Conservation (phyloP, 2,329 filamentous ascomycete species). For the Periglandula ipomoeae region DNA sequence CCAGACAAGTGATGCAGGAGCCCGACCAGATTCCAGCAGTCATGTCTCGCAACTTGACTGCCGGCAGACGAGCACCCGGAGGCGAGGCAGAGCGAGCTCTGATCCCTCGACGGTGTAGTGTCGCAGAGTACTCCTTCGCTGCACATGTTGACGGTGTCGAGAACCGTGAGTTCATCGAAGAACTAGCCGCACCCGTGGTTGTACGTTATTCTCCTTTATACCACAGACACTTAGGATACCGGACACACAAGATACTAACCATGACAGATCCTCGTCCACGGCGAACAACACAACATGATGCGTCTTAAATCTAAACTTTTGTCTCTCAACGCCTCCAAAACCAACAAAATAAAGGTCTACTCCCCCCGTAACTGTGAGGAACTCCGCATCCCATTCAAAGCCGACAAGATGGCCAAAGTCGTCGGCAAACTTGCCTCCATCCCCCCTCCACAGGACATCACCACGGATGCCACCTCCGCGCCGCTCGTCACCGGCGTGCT, state of each 20-base stretch:
- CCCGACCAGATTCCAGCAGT: constrained; percentile 91
- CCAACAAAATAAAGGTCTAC: constrained; percentile 80
- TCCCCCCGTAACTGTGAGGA: constrained; percentile 94
- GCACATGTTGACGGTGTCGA: constrained; percentile 94
- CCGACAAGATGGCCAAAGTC: constrained; percentile 91
- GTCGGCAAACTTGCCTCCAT: constrained; percentile 86
- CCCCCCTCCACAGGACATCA: constrained; percentile 49
- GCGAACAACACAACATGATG: constrained; percentile 98
- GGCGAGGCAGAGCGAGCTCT: constrained; percentile 77
- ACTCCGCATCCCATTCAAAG: constrained; percentile 87
- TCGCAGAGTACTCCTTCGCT: constrained; percentile 91
- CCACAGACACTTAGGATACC: too few species aligned
- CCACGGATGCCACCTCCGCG: constrained; percentile 22
- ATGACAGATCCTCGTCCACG: constrained; percentile 80
- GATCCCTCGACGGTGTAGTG: constrained; percentile 85
- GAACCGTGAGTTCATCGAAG: constrained; percentile 94
- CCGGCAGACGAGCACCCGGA: constrained; percentile 50
- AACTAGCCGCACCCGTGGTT: constrained; percentile 84
- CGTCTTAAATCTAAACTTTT: constrained; percentile 89
- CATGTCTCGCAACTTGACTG: constrained; percentile 65
- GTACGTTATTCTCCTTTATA: constrained; percentile 34
- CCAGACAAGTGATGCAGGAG: constrained; percentile 88
- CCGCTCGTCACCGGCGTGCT: constrained; percentile 77
- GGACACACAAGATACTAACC: constrained; percentile 9
- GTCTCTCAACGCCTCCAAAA: constrained; percentile 77